Percentiles rank a stretch among this genome's conserved stretches.
These are phyloP conservation scores for Leccinum ochraceum DNA, from an alignment of 768 basidiomycete species.

Conservation along the genomic window DNA sequence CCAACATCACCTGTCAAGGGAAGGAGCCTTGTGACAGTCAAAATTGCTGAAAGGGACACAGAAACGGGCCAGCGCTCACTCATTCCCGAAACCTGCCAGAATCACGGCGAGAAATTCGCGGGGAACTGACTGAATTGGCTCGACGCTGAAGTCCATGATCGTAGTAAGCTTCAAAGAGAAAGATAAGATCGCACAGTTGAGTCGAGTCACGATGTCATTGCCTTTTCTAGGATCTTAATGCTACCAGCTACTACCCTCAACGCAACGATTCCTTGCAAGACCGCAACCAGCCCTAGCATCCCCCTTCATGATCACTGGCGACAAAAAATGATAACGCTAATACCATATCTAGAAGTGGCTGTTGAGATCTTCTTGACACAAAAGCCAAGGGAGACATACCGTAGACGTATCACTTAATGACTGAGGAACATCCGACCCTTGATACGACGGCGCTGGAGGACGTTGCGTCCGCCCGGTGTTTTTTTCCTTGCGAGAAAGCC, in stretches of 20 bases:
- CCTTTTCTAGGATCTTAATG: slow-evolving; percentile 23
- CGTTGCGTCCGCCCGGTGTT: slow-evolving; percentile 66
- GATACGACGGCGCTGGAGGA: slow-evolving; percentile 64
- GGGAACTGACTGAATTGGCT: slow-evolving; percentile 50
- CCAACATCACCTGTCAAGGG: slow-evolving; percentile 79
- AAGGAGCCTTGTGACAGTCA: slow-evolving; percentile 51
- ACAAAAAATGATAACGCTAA: too few species aligned
- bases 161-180: background rate
- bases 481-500: slow-evolving; percentile 84
- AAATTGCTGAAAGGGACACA: background rate
- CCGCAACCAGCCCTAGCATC: background rate
- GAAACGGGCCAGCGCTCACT: slow-evolving; percentile 47
- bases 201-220: slow-evolving; percentile 7
- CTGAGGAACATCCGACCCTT: slow-evolving; percentile 81
- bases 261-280: background rate
- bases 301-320: background rate
- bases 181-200: background rate
- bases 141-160: slow-evolving; percentile 64
- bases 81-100: slow-evolving; percentile 90
- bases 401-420: slow-evolving; percentile 51
- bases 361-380: background rate
- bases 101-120: slow-evolving; percentile 88
- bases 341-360: background rate
- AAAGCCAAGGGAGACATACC: slow-evolving; percentile 11
- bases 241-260: background rate